phyloP scores from a whole-genome alignment of 2,329 filamentous ascomycete genomes.

The Cladophialophora psammophila region DNA sequence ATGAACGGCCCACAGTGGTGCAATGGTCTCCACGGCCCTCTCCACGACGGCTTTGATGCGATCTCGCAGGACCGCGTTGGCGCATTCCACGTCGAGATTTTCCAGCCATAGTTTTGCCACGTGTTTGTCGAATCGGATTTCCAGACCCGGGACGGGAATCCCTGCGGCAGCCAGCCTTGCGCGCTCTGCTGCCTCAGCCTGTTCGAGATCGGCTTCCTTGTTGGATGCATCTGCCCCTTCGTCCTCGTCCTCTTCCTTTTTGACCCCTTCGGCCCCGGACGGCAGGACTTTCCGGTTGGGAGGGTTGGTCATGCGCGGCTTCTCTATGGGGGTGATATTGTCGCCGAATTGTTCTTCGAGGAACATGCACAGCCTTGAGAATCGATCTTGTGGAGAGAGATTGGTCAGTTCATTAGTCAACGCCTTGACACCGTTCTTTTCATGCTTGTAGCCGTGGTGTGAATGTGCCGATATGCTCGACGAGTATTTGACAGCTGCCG shows the following conservation, averaged over 20 bases:
- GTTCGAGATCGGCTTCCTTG: slow-evolving; percentile 57
- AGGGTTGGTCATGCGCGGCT: slow-evolving; percentile 58
- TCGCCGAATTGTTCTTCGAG: slow-evolving; percentile 96
- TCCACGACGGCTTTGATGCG: slow-evolving; percentile 89
- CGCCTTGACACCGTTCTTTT: slow-evolving; percentile 15
- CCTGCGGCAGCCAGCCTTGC: slow-evolving; percentile 81
- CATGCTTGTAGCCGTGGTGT: slow-evolving; percentile 48
- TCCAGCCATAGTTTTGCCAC: slow-evolving; percentile 91
- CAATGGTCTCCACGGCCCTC: slow-evolving; percentile 84
- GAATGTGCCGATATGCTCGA: slow-evolving; percentile 68
- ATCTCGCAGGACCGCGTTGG: slow-evolving; percentile 78
- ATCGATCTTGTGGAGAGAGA: slow-evolving; percentile 74
- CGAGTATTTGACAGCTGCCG: slow-evolving; percentile 79
- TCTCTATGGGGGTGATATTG: slow-evolving; percentile 77
- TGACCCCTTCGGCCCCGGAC: slow-evolving; percentile 5
- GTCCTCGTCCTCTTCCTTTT: slow-evolving; percentile 24
- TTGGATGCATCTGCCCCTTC: slow-evolving; percentile 45
- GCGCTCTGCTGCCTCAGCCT: slow-evolving; percentile 71
- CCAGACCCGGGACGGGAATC: slow-evolving; percentile 87
- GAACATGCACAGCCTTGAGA: slow-evolving; percentile 90
- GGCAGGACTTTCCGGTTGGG: slow-evolving; percentile 46
- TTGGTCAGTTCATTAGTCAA: slow-evolving; percentile 75
- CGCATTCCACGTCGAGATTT: slow-evolving; percentile 86
- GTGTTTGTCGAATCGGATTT: slow-evolving; percentile 87
- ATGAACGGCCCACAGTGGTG: slow-evolving; percentile 65